Evolutionary conservation across 805 yeast species (phyloP).

Genomic region (Candida arabinofermentans): DNA sequence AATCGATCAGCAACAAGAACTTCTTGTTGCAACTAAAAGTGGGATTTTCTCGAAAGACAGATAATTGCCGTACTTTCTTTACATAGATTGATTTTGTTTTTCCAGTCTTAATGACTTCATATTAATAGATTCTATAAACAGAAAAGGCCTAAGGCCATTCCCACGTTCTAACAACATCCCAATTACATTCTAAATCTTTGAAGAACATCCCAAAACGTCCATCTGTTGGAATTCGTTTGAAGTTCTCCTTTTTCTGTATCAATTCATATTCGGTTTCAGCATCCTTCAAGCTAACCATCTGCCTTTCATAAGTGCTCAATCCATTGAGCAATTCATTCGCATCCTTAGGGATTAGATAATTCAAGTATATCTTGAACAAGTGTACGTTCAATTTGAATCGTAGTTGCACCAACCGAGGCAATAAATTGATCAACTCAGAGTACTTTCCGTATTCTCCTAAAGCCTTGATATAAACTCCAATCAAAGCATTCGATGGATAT

Average conservation of each 20-base stretch:
- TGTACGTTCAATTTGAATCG: conserved; percentile 20
- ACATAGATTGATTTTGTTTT: no score
- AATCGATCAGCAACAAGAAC: no score
- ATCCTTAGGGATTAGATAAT: conserved; percentile 17
- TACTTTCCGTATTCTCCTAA: conserved; percentile 44
- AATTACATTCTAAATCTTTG: conserved; percentile 20
- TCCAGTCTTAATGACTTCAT: no score
- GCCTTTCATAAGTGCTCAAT: conserved; percentile 16
- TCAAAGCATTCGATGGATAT: conserved; percentile 43
- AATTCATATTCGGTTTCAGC: conserved; percentile 26
- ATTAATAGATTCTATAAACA: no score
- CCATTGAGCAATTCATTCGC: conserved; percentile 18
- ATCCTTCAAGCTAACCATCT: conserved; percentile 9
- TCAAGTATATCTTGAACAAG: conserved; percentile 19
- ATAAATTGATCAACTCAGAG: conserved; percentile 51
- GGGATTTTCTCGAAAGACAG: no score
- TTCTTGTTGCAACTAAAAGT: no score
- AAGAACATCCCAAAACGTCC: conserved; percentile 25
- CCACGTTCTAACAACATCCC: conserved; percentile 31
- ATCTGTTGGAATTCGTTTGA: conserved; percentile 5
- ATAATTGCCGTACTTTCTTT: no score
- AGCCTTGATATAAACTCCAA: conserved; percentile 51
- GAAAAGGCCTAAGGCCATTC: conserved; percentile 23
- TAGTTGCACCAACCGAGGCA: conserved; percentile 51
- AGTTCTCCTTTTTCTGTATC: conserved; percentile 9